Conservation (phyloP, 352 stramenopile genomes). For the Phytophthora macrochlamydospora region DNA sequence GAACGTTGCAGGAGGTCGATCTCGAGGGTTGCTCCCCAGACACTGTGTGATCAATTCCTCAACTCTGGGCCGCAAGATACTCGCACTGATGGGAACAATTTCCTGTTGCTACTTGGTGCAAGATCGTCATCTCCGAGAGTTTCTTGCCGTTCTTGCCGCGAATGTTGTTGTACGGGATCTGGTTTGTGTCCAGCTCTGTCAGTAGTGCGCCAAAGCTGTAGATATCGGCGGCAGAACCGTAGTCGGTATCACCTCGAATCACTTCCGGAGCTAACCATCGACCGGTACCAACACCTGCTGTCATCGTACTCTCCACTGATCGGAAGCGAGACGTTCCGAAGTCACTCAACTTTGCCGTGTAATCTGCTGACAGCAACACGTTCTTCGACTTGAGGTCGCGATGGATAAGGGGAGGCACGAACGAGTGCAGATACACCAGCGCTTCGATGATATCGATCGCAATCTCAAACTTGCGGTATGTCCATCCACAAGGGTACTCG, state of each 20-base stretch:
- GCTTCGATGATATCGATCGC: constrained; percentile 44
- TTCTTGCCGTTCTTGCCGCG: constrained; percentile 40
- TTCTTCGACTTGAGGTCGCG: constrained; percentile 66
- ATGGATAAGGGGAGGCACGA: constrained; percentile 45
- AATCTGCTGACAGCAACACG: constrained; percentile 39
- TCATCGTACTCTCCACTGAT: constrained; percentile 42
- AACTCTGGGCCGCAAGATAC: constrained; percentile 13
- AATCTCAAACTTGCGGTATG: constrained; percentile 32
- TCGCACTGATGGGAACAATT: constrained; percentile 27
- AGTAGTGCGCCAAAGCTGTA: constrained; percentile 60
- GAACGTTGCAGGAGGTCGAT: constrained; percentile 18
- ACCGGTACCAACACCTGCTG: constrained; percentile 52
- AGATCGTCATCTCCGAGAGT: constrained; percentile 55
- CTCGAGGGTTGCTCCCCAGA: constrained; percentile 14
- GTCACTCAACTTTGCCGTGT: constrained; percentile 34
- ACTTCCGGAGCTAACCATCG: constrained; percentile 63
- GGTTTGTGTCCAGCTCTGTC: constrained; percentile 52
- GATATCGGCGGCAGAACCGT: constrained; percentile 56
- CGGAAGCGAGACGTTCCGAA: constrained; percentile 33
- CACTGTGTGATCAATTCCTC: constrained; percentile 20
- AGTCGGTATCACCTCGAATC: constrained; percentile 45
- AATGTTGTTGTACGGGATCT: constrained; percentile 44
- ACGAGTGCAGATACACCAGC: constrained; percentile 47
- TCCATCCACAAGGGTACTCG: constrained; percentile 21
- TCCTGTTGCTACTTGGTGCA: constrained; percentile 47